Evolutionary conservation across 2,329 filamentous ascomycete genomes (phyloP), one percentile per base, ranked within the genome.

Genomic region (Xylaria sp.): DNA sequence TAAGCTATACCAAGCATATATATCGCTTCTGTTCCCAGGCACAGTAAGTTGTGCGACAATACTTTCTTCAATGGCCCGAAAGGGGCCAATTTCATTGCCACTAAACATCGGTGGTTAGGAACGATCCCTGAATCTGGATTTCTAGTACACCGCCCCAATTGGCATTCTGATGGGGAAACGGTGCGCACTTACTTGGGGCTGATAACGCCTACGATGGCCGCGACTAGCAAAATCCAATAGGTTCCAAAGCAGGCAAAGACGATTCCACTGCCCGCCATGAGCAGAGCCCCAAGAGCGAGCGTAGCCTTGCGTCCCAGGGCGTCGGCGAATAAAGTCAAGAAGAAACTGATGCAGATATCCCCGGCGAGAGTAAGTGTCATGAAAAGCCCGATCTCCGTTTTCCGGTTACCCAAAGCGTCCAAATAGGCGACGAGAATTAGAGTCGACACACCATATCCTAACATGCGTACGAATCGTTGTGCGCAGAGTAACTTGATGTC

Each of bases 331-430:
- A 86, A 69, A 0, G 86, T 87, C 47, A 89, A 77, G 21, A 85
- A 37, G 59, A 88, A 82, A 68, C 85, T 87, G 63, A 89, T 83
- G 41, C 78, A 69, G 3, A 84, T 80, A 71, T 89, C 87, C 25
- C 87, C 87, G 13, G 80, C 75, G 15, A 89, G 74, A 0, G 87
- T 90, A 64, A 88, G 71, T 0, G 85, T 88, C 86, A 89, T 89
- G 75, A 89, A 89, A 1, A 88, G 74, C 2, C 87, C 87, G 61
- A 86, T 84, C 31, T 75, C 76, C 0, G 80, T 76, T 60, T 85
- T 79, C 1, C 83, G 79, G 41, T 83, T 78, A 8, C 74, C 78
- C 1, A 88, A 76, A 1, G 75, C 77, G 13, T 78, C 77, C 7
- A 89, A 79, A 64, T 84, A 87, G 21, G 82, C 76, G 10, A 85